phyloP scores from a whole-genome alignment of 2,329 filamentous ascomycete genomes.

The Microascus cirrosus region DNA sequence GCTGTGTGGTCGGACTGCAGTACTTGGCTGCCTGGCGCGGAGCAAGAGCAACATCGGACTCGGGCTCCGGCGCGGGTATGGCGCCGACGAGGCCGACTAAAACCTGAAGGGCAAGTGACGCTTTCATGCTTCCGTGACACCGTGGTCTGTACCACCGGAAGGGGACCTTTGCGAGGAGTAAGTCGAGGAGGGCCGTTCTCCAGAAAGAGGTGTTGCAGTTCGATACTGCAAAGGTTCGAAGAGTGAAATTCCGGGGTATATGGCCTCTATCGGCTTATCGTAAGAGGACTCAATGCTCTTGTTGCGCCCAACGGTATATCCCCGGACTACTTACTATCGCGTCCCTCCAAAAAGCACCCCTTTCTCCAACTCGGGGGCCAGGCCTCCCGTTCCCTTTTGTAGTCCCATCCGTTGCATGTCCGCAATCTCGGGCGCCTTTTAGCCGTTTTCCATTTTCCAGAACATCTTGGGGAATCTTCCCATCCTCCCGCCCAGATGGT shows the following conservation, averaged over 20 bases:
- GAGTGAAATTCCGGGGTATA: background rate
- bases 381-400: slow-evolving; percentile 2
- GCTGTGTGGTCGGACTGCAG: slow-evolving; percentile 3
- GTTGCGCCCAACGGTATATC: background rate
- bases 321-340: background rate
- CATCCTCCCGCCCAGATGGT: background rate
- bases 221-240: background rate
- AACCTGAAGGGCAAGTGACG: background rate
- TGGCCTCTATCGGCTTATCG: background rate
- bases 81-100: background rate
- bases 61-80: background rate
- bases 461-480: background rate
- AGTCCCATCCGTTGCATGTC: background rate
- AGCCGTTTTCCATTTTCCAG: slow-evolving; percentile 4
- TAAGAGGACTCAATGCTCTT: background rate
- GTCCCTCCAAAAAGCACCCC: background rate
- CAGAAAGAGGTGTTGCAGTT: background rate
- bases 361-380: background rate
- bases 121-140: background rate
- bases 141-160: background rate
- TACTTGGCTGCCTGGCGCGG: background rate
- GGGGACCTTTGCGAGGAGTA: background rate
- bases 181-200: background rate
- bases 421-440: slow-evolving; percentile 4
- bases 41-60: background rate